These are phyloP conservation scores for Takashimella koratensis DNA, from an alignment of 1,284 basidiomycete genomes.

Conservation along the genomic window DNA sequence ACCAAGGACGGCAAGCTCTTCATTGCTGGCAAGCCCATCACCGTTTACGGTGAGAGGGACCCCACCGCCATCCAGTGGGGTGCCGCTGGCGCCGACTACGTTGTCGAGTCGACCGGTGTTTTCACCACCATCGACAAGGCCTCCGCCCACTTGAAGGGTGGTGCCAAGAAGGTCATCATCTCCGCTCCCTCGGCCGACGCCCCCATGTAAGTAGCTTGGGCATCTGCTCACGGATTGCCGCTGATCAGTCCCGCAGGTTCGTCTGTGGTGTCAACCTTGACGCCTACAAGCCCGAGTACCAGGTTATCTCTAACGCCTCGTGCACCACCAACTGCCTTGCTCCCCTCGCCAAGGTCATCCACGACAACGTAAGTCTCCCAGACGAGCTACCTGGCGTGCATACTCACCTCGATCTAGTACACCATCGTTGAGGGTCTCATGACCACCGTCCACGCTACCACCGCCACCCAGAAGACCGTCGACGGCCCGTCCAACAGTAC, in stretches of 20 bases:
- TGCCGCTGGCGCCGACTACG: conserved; percentile 77
- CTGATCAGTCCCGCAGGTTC: conserved; percentile 64
- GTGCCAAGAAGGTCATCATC: conserved; percentile 99
- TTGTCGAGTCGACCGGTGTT: conserved; percentile 98
- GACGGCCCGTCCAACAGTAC: conserved; percentile 86
- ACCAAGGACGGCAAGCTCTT: conserved; percentile 84
- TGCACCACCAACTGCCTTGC: conserved; percentile 99
- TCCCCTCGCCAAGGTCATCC: conserved; percentile 94
- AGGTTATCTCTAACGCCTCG: conserved; percentile 96
- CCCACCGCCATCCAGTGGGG: conserved; percentile 85
- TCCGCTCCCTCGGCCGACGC: conserved; percentile 98
- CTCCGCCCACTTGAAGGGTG: conserved; percentile 91
- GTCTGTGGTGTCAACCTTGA: conserved; percentile 97
- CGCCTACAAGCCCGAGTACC: conserved; percentile 83
- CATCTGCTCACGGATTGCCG: conserved; percentile 3
- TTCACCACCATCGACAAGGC: conserved; percentile 94
- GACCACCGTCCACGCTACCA: conserved; percentile 97
- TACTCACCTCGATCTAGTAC: conserved; percentile 51
- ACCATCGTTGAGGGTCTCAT: conserved; percentile 94
- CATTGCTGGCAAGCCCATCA: conserved; percentile 76
- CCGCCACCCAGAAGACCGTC: conserved; percentile 99
- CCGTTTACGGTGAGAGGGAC: conserved; percentile 82
- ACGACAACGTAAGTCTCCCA: conserved; percentile 65
- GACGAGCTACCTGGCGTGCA: too few species aligned
- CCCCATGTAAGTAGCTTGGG: conserved; percentile 65